A percentile compares a stretch with the other conserved stretches of the same genome.
Evolutionary conservation across 2,329 filamentous ascomycete species (phyloP).

Genomic region (Talaromyces atroroseus): DNA sequence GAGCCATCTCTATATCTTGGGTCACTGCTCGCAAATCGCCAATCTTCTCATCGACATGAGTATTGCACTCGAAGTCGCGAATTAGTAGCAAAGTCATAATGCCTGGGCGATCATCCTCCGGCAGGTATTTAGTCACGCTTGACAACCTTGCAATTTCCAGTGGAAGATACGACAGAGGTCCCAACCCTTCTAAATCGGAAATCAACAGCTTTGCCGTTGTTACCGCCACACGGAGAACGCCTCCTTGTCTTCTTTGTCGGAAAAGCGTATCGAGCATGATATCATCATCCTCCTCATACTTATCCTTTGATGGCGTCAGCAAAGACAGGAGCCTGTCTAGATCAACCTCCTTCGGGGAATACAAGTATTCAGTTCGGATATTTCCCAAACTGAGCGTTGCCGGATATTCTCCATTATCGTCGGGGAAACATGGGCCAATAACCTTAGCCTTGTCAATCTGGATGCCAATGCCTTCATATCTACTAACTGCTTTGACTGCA

Average conservation of each 20-base stretch:
- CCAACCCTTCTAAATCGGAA: conserved; percentile 59
- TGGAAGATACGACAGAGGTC: conserved; percentile 63
- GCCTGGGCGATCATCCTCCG: conserved; percentile 90
- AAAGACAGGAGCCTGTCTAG: conserved; percentile 76
- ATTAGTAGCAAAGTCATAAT: conserved; percentile 69
- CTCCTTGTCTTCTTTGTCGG: conserved; percentile 78
- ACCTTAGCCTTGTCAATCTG: conserved; percentile 71
- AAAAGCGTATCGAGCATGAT: conserved; percentile 91
- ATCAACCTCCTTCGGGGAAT: conserved; percentile 69
- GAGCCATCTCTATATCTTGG: conserved; percentile 63
- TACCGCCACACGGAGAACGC: conserved; percentile 67
- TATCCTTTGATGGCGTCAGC: conserved; percentile 85
- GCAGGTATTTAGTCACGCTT: conserved; percentile 87
- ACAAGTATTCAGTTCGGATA: conserved; percentile 67
- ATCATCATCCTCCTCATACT: conserved; percentile 84
- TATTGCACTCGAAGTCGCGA: conserved; percentile 55
- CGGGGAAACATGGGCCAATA: conserved; percentile 61
- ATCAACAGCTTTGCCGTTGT: conserved; percentile 60
- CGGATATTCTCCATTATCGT: conserved; percentile 46
- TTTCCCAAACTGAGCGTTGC: conserved; percentile 59
- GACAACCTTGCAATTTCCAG: conserved; percentile 78
- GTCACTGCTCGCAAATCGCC: conserved; percentile 59
- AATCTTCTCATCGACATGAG: conserved; percentile 63
- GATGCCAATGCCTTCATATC: conserved; percentile 65
- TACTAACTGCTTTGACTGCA: conserved; percentile 72